These are phyloP conservation scores for Mucuna pruriens DNA, from an alignment of 306 rosid species.

Conservation along the genomic window DNA sequence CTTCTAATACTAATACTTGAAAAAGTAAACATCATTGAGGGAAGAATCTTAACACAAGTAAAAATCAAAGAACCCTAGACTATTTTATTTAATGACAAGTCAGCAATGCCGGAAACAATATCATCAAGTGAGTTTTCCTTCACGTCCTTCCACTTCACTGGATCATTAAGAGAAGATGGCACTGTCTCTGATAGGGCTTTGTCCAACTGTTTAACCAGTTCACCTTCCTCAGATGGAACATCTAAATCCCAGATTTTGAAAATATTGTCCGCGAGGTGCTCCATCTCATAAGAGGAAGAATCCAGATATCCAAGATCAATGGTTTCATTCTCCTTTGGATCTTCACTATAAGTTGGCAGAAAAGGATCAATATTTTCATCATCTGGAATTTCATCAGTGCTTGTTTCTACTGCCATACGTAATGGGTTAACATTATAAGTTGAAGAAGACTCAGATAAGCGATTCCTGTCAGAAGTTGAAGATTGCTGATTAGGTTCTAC, in stretches of 20 bases:
- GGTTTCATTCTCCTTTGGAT: constrained; percentile 29
- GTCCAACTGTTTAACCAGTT: constrained; percentile 59
- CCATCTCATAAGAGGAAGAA: constrained; percentile 41
- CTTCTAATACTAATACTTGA: constrained; percentile 2
- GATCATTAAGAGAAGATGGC: constrained; percentile 45
- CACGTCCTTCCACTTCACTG: constrained; percentile 39
- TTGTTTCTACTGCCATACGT: constrained; percentile 34
- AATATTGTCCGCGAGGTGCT: constrained; percentile 51
- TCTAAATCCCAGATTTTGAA: constrained; percentile 81
- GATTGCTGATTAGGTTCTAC: constrained; percentile 27
- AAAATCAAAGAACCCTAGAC: background rate
- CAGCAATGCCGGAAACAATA: constrained; percentile 54
- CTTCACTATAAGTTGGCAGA: constrained; percentile 71
- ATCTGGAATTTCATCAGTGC: constrained; percentile 27
- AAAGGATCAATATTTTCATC: constrained; percentile 56
- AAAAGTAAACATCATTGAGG: background rate
- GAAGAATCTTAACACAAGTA: constrained; percentile 1
- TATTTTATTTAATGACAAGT: constrained; percentile 51
- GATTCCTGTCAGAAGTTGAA: constrained; percentile 27
- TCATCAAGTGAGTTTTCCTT: constrained; percentile 48
- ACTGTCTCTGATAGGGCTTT: constrained; percentile 46
- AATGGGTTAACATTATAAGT: constrained; percentile 25
- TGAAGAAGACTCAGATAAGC: constrained; percentile 28
- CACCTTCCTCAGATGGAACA: constrained; percentile 65
- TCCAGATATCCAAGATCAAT: constrained; percentile 38